Base-by-base conservation (phyloP, 1,284 basidiomycete species). In the Boletus mariae region DNA sequence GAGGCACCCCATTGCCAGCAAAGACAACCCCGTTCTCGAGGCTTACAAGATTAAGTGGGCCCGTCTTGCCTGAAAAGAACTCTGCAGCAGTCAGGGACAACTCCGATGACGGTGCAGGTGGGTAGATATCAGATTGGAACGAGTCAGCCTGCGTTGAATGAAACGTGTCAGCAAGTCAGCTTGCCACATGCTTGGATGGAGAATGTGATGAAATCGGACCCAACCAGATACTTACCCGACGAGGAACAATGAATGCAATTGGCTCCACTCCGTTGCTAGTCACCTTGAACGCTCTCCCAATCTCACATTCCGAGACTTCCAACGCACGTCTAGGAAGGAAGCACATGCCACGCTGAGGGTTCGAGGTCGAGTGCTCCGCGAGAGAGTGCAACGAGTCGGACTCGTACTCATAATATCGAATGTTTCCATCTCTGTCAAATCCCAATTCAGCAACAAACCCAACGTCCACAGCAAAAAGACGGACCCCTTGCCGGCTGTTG, bases 341-440 rank as follows among this genome's bases (percentile, higher is more conserved):
- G 62, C 90, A 92, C 83, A 98, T 91, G 15, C 97, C 97, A 45
- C 95, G 90, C 72, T 98, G 92, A 37, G 96, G 95, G 54, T 95
- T 92, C 34, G 83, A 80, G 3, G 90, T 91, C 72, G 96, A 93
- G 80, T 94, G 84, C 69, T 98, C 95, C 45, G 85, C 82, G 40
- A 98, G 79, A 52, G 85, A 78, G 73, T 84, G 79, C 34, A 99
- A 78, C 49, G 85, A 80, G 72, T 98, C 95, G 44, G 80, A 83
- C 63, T 97, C 94, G 71, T 90, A 93, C 72, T 99, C 97, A 72
- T 90, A 98, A 79, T 96, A 97, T 26, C 93, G 85, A 60, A 97
- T 87, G 71, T 97, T 97, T 28, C 94, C 94, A 65, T 97, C 94
- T 41, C 89, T 90, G 64, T 46, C 41, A 35, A 53, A 54, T 6